These are phyloP conservation scores for Eutrema yunnanense DNA, from an alignment of 345 rosid genomes.

Conservation along the genomic window DNA sequence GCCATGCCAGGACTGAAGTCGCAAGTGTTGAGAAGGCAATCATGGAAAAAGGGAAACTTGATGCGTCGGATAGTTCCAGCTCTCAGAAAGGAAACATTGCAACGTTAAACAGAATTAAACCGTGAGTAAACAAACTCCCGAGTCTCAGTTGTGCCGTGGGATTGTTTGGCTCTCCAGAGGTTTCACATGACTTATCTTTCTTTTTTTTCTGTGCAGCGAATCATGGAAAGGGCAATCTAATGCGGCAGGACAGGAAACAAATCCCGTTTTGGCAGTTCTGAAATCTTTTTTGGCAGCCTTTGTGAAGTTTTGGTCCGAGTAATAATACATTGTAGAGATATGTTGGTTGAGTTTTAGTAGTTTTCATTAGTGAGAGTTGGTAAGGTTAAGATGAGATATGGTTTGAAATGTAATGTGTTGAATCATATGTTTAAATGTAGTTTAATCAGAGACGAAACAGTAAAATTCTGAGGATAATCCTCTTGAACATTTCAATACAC, in stretches of 20 bases:
- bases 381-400: constrained; percentile 8
- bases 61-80: constrained; percentile 24
- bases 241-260: constrained; percentile 30
- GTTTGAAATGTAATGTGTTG: constrained; percentile 4
- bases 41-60: constrained; percentile 23
- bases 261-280: constrained; percentile 47
- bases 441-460: neutral
- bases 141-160: neutral
- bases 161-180: neutral
- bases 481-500: neutral
- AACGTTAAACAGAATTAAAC: constrained; percentile 59
- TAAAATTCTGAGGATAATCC: neutral
- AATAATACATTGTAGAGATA: constrained; percentile 21
- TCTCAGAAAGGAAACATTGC: constrained; percentile 38
- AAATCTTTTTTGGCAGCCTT: constrained; percentile 54
- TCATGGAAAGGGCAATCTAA: constrained; percentile 60
- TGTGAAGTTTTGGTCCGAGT: constrained; percentile 76
- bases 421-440: neutral
- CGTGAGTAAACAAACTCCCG: constrained; percentile 43
- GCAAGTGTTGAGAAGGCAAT: constrained; percentile 14
- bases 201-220: constrained; percentile 43
- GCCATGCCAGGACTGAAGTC: constrained; percentile 1
- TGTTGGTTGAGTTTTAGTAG: neutral
- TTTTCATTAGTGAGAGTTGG: constrained; percentile 15
- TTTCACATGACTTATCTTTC: neutral